Evolutionary conservation across 805 yeast genomes (phyloP), one percentile per base, ranked within the genome.

Genomic region (Candida khao-thaluensis): DNA sequence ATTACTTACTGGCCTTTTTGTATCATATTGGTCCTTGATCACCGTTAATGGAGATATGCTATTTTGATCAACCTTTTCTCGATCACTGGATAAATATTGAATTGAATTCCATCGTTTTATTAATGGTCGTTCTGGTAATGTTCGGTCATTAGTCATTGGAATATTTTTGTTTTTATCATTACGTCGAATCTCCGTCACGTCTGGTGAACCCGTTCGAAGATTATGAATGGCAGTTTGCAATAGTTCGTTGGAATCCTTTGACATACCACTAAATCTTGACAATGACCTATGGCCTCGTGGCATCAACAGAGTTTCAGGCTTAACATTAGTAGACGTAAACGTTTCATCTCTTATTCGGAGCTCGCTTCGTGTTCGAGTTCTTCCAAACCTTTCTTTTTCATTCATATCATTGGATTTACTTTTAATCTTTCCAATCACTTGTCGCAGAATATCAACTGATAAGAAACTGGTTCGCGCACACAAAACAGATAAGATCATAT

Each of bases 21-120:
- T 57, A 37, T 59, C 47, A 37, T 59, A 59, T 30, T 53, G 50
- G 30, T 60, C 64, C 29, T 50, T 41, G 14, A 59, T 41, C 8
- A 58, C 57, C 0, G 63, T 56, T 30, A 60, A 47, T 2, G 65
- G 64, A 2, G 63, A 58, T 2, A 56, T 30, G 30, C 59, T 53
- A 29, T 32, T 41, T 1, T 25, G 35, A 28, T 37, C 43, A 21
- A 7, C 7, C 14, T 24, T 31, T 2, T 15, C 17, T 4, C 11
- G 18, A 25, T 37, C 41, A 12, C 5, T 4, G 10, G 38, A 28
- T 21, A 42, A 31, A 25, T 44, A 43, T 22, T 46, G 50, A 12
- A 45, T 37, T 3, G 45, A 38, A 24, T 50, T 45, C 50, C 52
- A 50, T 16, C 50, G 23, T 35, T 45, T 47, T 15, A 44, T 31